Percentiles rank a stretch among this genome's conserved stretches.
phyloP scores from a whole-genome alignment of 345 rosid species.

The Zanthoxylum bungeanum region DNA sequence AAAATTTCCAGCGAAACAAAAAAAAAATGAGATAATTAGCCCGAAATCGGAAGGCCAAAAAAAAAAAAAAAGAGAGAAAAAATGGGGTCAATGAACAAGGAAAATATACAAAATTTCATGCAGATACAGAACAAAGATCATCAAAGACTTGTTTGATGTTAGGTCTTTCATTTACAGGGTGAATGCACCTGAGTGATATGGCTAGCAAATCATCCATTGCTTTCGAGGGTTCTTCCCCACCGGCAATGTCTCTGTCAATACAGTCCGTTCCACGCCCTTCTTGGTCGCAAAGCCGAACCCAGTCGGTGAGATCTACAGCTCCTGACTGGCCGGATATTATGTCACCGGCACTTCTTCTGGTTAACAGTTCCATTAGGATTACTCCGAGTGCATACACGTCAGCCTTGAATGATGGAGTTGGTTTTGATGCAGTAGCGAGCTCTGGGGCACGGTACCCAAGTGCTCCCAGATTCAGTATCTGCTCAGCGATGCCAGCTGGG shows the following conservation, averaged over 20 bases:
- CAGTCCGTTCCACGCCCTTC: conserved; percentile 95
- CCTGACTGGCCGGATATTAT: conserved; percentile 95
- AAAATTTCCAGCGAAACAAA: conserved; percentile 23
- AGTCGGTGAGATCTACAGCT: conserved; percentile 84
- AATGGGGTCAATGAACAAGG: conserved; percentile 11
- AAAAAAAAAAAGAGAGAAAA: conserved; percentile 27
- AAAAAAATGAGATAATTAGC: conserved; percentile 28
- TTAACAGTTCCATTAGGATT: conserved; percentile 83
- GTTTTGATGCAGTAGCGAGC: conserved; percentile 62
- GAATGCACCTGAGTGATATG: conserved; percentile 76
- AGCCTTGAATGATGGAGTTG: conserved; percentile 62
- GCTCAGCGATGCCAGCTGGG: conserved; percentile 78
- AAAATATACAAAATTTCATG: conserved; percentile 63
- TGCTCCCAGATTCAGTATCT: conserved; percentile 83
- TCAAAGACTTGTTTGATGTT: conserved; percentile 84
- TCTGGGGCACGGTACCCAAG: conserved; percentile 94
- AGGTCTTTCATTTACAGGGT: conserved; percentile 86
- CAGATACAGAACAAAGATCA: conserved; percentile 61
- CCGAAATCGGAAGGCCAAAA: conserved; percentile 45
- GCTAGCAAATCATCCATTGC: conserved; percentile 91
- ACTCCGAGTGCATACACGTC: conserved; percentile 91
- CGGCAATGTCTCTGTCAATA: conserved; percentile 79
- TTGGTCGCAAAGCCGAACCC: conserved; percentile 80
- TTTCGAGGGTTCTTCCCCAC: conserved; percentile 73
- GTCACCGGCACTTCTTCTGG: conserved; percentile 87